These are phyloP conservation scores for Hyphopichia khmerensis DNA, from an alignment of 1,139 yeast genomes.

Conservation along the genomic window DNA sequence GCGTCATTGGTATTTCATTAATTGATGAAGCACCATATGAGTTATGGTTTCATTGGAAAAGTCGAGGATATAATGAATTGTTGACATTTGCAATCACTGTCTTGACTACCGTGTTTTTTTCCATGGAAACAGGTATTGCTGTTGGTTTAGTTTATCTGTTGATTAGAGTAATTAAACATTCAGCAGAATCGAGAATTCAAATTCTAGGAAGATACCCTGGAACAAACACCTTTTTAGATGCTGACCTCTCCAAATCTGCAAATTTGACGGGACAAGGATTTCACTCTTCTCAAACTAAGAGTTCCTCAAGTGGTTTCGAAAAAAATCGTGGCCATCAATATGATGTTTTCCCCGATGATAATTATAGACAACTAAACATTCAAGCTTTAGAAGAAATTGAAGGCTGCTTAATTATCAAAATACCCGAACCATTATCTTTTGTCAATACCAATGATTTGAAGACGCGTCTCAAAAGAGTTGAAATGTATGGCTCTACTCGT, in stretches of 20 bases:
- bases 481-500: constrained; percentile 77
- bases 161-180: constrained; percentile 77
- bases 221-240: constrained; percentile 72
- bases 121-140: constrained; percentile 87
- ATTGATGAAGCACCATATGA: constrained; percentile 89
- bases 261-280: not conserved
- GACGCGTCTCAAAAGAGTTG: constrained; percentile 72
- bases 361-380: constrained; percentile 37
- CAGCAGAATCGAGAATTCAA: constrained; percentile 86
- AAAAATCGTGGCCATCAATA: constrained; percentile 13
- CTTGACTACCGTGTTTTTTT: constrained; percentile 69
- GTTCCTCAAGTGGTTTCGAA: not conserved
- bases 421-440: constrained; percentile 92
- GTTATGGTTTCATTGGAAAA: constrained; percentile 66
- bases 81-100: constrained; percentile 73
- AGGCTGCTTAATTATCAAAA: constrained; percentile 81
- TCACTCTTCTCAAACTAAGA: not conserved
- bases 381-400: constrained; percentile 67
- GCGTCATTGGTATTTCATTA: constrained; percentile 74
- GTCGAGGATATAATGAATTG: constrained; percentile 77
- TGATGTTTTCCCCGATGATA: constrained; percentile 36
- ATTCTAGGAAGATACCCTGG: constrained; percentile 83
- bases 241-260: constrained; percentile 46
- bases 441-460: constrained; percentile 86
- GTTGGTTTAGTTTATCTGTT: constrained; percentile 82